Evolutionary conservation across 345 rosid genomes (phyloP).

Genomic region (Rhodomyrtus tomentosa): DNA sequence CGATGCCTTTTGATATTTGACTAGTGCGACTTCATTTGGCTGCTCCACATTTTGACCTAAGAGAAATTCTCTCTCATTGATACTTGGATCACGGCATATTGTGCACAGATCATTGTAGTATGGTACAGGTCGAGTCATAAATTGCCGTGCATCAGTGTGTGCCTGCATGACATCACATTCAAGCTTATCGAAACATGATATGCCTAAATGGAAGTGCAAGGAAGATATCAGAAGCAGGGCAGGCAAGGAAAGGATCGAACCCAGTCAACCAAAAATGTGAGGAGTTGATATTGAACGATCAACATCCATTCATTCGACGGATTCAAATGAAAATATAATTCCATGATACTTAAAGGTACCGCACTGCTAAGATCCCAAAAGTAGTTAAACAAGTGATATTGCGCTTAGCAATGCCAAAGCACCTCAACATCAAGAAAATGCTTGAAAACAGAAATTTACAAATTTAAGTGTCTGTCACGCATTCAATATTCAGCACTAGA

Average conservation of each 20-base stretch:
- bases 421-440: neutral
- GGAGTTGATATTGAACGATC: neutral
- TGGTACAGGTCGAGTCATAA: slow-evolving; percentile 72
- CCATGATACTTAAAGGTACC: neutral
- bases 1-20: slow-evolving; percentile 9
- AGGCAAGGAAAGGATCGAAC: neutral
- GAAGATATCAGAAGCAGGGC: neutral
- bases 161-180: slow-evolving; percentile 28
- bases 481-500: neutral
- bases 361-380: neutral
- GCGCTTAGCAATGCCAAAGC: neutral
- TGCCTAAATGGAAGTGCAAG: neutral
- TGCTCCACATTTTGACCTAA: slow-evolving; percentile 39
- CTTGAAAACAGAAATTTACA: neutral
- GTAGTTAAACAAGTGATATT: neutral
- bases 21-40: slow-evolving; percentile 23
- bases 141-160: slow-evolving; percentile 58
- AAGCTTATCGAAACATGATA: neutral
- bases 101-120: slow-evolving; percentile 61
- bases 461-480: neutral
- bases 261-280: neutral
- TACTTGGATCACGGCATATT: slow-evolving; percentile 34
- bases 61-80: slow-evolving; percentile 35
- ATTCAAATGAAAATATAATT: neutral
- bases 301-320: neutral